Base-by-base conservation (phyloP, 345 rosid species). In the Limnanthes douglasii region DNA sequence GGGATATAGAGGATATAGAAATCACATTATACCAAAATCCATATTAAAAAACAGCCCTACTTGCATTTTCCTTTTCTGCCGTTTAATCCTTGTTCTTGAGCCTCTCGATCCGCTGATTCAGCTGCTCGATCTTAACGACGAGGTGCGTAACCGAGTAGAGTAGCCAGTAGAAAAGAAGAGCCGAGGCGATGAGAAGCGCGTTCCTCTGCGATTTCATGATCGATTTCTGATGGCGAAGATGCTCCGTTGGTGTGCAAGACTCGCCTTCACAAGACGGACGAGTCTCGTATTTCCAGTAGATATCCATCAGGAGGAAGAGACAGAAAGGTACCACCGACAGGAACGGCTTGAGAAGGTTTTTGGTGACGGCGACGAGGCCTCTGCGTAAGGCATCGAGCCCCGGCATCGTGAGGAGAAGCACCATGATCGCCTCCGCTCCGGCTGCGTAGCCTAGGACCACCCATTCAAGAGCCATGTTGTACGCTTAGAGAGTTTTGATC, bases 231-330 rank as follows among this genome's bases (percentile, higher is more conserved):
- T 85, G 96, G 33, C 96, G 93, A 46, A 80, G 72, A 43, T 69
- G 69, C 60, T 85, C 90, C 11, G 75, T 42, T 2, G 93, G 96
- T 1, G 79, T 62, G 51, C 96, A 85, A 1, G 93, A 60, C 9
- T 67, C 77, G 10, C 61, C 77, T 10, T 76, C 85, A 48, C 93
- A 85, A 18, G 44, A 55, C 11, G 93, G 93, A 18, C 68, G 63
- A 1, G 78, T 85, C 65, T 85, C 96, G 73, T 79, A 79, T 53
- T 85, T 80, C 96, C 96, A 85, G 65, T 76, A 85, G 36, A 80
- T 85, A 38, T 85, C 96, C 93, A 80, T 73, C 0, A 85, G 50
- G 0, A 85, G 75, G 51, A 85, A 85, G 52, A 85, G 64, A 51
- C 90, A 76, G 38, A 85, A 80, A 2, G 96, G 96, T 1, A 85